Base-by-base conservation (phyloP, 2,329 filamentous ascomycete genomes). In the Ilyonectria sp. region DNA sequence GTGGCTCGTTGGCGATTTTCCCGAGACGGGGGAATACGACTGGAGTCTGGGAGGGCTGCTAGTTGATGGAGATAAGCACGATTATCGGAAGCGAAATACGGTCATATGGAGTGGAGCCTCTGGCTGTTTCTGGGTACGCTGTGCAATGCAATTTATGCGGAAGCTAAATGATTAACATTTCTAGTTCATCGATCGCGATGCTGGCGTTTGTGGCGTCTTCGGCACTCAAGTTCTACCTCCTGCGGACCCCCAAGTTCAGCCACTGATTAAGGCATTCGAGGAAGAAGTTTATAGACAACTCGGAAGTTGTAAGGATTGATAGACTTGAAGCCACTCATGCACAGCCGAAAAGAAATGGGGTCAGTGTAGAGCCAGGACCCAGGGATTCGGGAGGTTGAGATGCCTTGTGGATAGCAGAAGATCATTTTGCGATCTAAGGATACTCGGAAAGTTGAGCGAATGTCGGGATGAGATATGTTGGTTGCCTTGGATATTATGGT, bases 131-230 rank as follows among this genome's bases (percentile, higher is more conserved):
- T 50, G 19, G 47, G 47, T 50, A 50, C 19, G 47, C 13, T 10
- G 10, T 9, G 9, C 13, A 4, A 26, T 50, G 4, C 17, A 2
- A 43, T 43, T n/a, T 17, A 43, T n/a, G n/a, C n/a, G 40, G 8
- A n/a, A n/a, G 40, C 8, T 17, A 8, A 26, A 21, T 50, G 19
- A 50, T 17, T 26, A 13, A 9, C 5, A 13, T 13, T 26, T 9
- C 47, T 26, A 50, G 47, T 50, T 50, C 47, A 50, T 50, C 15
- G 47, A 50, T 31, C 47, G 47, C 2, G 47, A 23, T 7, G 47
- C 47, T 6, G 47, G 19, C 6, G 4, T 50, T 23, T 26, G 47
- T 19, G 47, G 47, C 15, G 47, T 50, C 19, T 50, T 50, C 10
- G 47, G 47, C 6, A 50, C 47, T 13, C 47, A 50, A n/a, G 47